These are phyloP conservation scores for Paraphaeosphaeria minitans DNA, from an alignment of 2,329 filamentous ascomycete genomes.

Conservation along the genomic window DNA sequence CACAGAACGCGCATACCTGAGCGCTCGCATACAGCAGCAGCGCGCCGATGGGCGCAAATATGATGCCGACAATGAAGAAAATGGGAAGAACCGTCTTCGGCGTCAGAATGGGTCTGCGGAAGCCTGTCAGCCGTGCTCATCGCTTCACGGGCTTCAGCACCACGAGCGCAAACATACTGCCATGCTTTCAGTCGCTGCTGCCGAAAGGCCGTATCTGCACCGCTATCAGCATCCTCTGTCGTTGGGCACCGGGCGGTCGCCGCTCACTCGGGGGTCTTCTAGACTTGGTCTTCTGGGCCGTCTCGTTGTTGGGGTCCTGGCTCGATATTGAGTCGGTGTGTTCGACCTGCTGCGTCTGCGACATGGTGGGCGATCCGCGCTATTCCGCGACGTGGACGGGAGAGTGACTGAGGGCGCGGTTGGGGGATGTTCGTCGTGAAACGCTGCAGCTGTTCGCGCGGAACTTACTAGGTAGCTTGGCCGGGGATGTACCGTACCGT, in stretches of 20 bases:
- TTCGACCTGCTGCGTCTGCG: constrained; percentile 52
- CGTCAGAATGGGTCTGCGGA: constrained; percentile 81
- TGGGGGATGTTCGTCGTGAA: constrained; percentile 20
- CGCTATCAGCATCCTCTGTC: constrained; percentile 26
- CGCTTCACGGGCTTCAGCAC: not conserved
- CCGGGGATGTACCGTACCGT: constrained; percentile 1
- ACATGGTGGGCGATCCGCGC: constrained; percentile 47
- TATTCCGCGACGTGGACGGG: constrained; percentile 33
- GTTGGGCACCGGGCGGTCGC: constrained; percentile 13
- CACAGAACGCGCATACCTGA: constrained; percentile 60
- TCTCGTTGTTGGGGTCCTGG: constrained; percentile 48
- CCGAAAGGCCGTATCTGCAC: constrained; percentile 87
- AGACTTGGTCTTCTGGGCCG: constrained; percentile 75
- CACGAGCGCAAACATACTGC: constrained; percentile 70
- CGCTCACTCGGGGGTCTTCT: constrained; percentile 83
- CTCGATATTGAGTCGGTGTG: constrained; percentile 50
- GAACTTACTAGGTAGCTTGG: constrained; percentile 4
- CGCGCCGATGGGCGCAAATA: constrained; percentile 92
- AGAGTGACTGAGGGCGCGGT: constrained; percentile 20
- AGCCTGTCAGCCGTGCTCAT: constrained; percentile 45
- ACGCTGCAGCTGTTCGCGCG: constrained; percentile 18
- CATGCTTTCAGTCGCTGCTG: constrained; percentile 98
- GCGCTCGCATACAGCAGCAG: constrained; percentile 84
- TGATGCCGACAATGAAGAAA: constrained; percentile 87
- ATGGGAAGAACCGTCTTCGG: constrained; percentile 91